Evolutionary conservation across 805 yeast species (phyloP).

Genomic region (Schwanniomyces vanrijiae): DNA sequence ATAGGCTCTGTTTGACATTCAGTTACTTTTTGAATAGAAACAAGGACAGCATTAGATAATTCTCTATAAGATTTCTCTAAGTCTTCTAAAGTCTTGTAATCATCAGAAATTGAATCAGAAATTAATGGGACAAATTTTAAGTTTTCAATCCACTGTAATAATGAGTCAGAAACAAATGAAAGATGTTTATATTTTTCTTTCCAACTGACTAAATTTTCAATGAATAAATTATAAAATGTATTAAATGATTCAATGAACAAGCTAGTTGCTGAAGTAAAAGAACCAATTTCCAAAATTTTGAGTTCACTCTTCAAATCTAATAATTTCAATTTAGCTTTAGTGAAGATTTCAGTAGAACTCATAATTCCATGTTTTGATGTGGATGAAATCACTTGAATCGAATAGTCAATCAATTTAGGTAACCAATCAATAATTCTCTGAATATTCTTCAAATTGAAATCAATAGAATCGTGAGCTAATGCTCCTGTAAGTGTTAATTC

Average conservation of each 20-base stretch:
- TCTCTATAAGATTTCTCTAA: conserved; percentile 51
- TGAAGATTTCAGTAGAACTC: conserved; percentile 12
- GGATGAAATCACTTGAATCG: conserved; percentile 16
- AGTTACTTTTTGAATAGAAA: conserved; percentile 63
- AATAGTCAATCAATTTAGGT: conserved; percentile 38
- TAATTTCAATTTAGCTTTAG: conserved; percentile 14
- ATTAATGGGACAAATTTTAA: conserved; percentile 16
- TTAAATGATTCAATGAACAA: conserved; percentile 19
- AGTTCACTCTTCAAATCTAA: conserved; percentile 10
- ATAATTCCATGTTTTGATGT: conserved; percentile 8
- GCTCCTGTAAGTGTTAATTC: conserved; percentile 13
- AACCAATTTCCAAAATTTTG: conserved; percentile 19
- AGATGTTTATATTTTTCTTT: conserved; percentile 23
- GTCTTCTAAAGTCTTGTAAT: conserved; percentile 23
- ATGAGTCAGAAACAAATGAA: conserved; percentile 49
- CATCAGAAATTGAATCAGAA: conserved; percentile 22
- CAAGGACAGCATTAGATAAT: conserved; percentile 57
- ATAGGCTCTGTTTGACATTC: conserved; percentile 34
- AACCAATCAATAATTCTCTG: conserved; percentile 23
- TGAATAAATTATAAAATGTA: conserved; percentile 21
- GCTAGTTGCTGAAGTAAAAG: conserved; percentile 14
- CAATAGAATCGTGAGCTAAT: conserved; percentile 16
- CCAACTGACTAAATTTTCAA: conserved; percentile 32
- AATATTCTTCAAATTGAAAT: conserved; percentile 15
- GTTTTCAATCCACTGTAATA: conserved; percentile 46